Evolutionary conservation across 495 filamentous ascomycete genomes (phyloP).

Genomic region (Tricharina praecox): DNA sequence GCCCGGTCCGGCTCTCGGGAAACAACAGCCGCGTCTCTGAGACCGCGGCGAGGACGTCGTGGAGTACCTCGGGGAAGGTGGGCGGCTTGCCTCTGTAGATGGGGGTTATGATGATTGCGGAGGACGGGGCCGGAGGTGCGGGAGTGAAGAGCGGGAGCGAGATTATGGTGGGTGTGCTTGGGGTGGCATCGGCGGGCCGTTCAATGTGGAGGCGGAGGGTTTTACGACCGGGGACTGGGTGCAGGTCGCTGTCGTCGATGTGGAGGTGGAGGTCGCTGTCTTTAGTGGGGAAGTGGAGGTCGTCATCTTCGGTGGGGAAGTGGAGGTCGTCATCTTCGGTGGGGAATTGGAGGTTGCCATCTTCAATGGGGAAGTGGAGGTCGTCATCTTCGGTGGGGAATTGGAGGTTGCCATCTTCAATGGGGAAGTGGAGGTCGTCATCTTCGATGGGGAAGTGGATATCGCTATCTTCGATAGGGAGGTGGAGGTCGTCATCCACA

Average conservation of each 20-base stretch:
- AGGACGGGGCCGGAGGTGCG: background rate
- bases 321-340: background rate
- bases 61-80: background rate
- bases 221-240: background rate
- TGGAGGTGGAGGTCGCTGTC: background rate
- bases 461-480: background rate
- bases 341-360: background rate
- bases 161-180: background rate
- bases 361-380: background rate
- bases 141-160: background rate
- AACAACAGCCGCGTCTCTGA: too few relatives aligned
- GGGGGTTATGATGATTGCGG: background rate
- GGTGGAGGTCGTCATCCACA: background rate
- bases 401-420: background rate
- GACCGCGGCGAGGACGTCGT: background rate
- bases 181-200: background rate
- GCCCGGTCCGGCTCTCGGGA: background rate
- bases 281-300: background rate
- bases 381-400: background rate
- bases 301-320: background rate
- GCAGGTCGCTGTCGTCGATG: background rate
- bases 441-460: background rate
- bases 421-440: background rate
- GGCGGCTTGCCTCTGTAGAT: background rate
- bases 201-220: background rate